Base-by-base conservation (phyloP, 2,329 filamentous ascomycete species). In the Raffaelea deltoideospora region DNA sequence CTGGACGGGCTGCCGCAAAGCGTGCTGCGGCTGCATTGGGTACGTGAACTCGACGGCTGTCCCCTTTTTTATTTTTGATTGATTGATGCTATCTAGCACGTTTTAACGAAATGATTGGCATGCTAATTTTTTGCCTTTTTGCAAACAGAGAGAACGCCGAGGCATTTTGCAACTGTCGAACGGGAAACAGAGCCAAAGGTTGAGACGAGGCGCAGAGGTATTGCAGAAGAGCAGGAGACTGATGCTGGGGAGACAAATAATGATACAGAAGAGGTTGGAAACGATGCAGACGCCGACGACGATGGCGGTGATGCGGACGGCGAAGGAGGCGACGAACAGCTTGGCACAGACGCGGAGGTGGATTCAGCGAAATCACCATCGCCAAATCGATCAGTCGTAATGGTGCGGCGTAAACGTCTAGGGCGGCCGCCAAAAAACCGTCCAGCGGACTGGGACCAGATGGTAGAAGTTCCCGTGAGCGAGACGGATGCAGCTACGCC, bases 381-480 rank as follows among this genome's bases (percentile, higher is more conserved):
- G 1, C 67, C 69, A 17, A 63, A 65, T 2, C 75, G n/a, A n/a
- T n/a, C 75, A 20, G 72, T 66, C 40, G 69, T 71, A 19, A 67
- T 79, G 32, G 68, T 85, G 41, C 74, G 82, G 37, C 73, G 79
- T 50, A 82, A 82, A 56, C 76, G 85, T 36, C 68, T 87, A n/a
- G 86, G 86, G 17, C 74, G 86, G 11, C 85, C 85, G 3, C 83
- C 85, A 1, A 92, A 90, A 66, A 87, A 86, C 53, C 71, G 76
- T 34, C 82, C 81, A 1, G 74, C 83, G 4, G 83, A 85, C 53
- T 88, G 80, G 75, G 78, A 87, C 51, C 61, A 64, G 31, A 68
- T 71, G 46, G 62, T 74, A 35, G 69, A 71, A 36, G 60, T 65
- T 8, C 67, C 72, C 4, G 63, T 62, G 26, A 65, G 62, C 45